A percentile compares a stretch with the other conserved stretches of the same genome.
Conservation (phyloP, 192 early-diverging fungal genomes). For the Helicostylum pulchrum region DNA sequence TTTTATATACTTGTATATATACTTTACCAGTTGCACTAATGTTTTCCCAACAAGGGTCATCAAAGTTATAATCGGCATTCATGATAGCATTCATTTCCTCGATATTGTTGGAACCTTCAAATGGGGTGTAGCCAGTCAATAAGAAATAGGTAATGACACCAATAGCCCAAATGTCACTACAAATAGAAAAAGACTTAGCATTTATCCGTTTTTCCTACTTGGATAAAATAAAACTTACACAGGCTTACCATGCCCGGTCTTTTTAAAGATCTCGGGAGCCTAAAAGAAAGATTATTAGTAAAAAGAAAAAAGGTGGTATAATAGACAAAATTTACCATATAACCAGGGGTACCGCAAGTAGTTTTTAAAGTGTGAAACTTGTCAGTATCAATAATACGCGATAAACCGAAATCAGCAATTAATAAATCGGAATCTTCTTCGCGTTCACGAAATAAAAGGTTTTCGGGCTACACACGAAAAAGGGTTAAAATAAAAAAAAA, state of each 20-base stretch:
- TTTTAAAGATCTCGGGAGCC: conserved; percentile 60
- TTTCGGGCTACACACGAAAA: conserved; percentile 59
- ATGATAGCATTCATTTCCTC: conserved; percentile 60
- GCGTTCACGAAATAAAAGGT: conserved; percentile 65
- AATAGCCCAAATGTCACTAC: conserved; percentile 76
- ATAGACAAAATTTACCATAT: conserved; percentile 53
- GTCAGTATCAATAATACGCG: conserved; percentile 58
- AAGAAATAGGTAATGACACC: conserved; percentile 77
- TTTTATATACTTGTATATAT: background rate
- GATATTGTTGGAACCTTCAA: conserved; percentile 52
- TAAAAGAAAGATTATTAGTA: conserved; percentile 12
- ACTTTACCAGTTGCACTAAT: conserved; percentile 47
- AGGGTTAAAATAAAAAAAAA: background rate
- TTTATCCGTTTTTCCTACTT: background rate
- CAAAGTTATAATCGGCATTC: conserved; percentile 59
- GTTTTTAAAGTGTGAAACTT: conserved; percentile 62
- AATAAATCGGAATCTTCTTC: conserved; percentile 59
- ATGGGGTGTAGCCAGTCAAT: conserved; percentile 73
- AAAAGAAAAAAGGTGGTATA: conserved; percentile 1
- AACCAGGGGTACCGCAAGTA: conserved; percentile 78
- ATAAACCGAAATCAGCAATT: conserved; percentile 84
- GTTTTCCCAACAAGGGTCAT: conserved; percentile 63
- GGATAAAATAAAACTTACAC: conserved; percentile 39
- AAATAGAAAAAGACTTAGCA: background rate
- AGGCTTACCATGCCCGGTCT: conserved; percentile 64